phyloP scores from a whole-genome alignment of 2,329 filamentous ascomycete species.

The Lachnellula subtilissima region DNA sequence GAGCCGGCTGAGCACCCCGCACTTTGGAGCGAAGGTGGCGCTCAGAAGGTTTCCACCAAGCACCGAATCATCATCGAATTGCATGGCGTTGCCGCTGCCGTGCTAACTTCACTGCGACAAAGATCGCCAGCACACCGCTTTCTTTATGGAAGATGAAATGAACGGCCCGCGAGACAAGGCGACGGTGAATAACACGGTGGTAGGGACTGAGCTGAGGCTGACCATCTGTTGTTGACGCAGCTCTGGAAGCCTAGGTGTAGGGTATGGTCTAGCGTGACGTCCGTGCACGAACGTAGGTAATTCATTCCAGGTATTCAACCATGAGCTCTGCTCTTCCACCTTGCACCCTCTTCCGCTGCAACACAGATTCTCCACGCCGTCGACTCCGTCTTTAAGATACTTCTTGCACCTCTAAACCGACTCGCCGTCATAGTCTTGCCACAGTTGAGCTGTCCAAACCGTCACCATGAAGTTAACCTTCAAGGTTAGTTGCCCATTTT shows the following conservation, averaged over 20 bases:
- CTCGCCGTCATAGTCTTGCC: neutral
- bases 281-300: neutral
- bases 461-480: constrained; percentile 67
- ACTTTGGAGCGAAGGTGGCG: neutral
- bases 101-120: no score
- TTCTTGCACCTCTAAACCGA: neutral
- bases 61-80: no score
- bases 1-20: constrained; percentile 1
- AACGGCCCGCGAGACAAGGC: neutral
- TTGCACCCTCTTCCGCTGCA: neutral
- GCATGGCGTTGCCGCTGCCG: no score
- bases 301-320: neutral
- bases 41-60: neutral
- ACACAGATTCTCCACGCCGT: neutral
- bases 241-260: constrained; percentile 1
- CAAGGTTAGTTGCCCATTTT: constrained; percentile 46
- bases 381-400: neutral
- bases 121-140: no score
- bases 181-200: neutral
- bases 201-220: constrained; percentile 6
- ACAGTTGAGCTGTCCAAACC: constrained; percentile 10
- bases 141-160: no score
- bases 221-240: neutral
- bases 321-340: neutral
- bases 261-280: neutral